phyloP scores from a whole-genome alignment of 2,329 filamentous ascomycete genomes.

The Monilinia vaccinii-corymbosi region DNA sequence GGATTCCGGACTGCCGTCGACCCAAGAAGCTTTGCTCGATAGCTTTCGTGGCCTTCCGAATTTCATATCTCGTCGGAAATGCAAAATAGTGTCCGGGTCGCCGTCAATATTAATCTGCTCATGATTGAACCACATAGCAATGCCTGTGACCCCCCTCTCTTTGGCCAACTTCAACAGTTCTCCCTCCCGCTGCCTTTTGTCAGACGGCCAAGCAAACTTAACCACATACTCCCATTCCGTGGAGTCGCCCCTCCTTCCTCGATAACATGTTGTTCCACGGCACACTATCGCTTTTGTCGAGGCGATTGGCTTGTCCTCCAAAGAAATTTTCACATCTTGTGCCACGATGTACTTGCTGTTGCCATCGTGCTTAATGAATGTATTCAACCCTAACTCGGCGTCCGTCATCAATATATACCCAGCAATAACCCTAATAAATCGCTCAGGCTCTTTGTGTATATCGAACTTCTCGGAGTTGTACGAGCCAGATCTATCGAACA shows the following conservation, averaged over 20 bases:
- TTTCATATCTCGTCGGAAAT: slow-evolving; percentile 22
- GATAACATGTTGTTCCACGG: slow-evolving; percentile 19
- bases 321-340: slow-evolving; percentile 16
- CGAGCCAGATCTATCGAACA: too few species aligned
- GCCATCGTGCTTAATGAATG: slow-evolving; percentile 18
- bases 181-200: slow-evolving; percentile 24
- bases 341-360: slow-evolving; percentile 16
- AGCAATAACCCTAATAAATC: too few species aligned
- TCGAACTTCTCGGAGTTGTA: too few species aligned
- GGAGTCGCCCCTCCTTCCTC: slow-evolving; percentile 16
- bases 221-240: slow-evolving; percentile 22
- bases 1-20: slow-evolving; percentile 15
- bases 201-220: slow-evolving; percentile 30
- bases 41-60: slow-evolving; percentile 19
- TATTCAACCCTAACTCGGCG: slow-evolving; percentile 28
- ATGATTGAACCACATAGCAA: slow-evolving; percentile 25
- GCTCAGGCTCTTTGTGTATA: too few species aligned
- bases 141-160: slow-evolving; percentile 24
- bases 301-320: slow-evolving; percentile 17
- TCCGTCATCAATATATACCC: too few species aligned
- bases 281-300: slow-evolving; percentile 19
- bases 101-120: slow-evolving; percentile 22
- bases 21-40: slow-evolving; percentile 19
- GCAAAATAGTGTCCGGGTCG: slow-evolving; percentile 19
- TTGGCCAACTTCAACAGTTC: slow-evolving; percentile 24